Conservation (phyloP, 2,329 filamentous ascomycete genomes). For the Colletotrichum sp. region DNA sequence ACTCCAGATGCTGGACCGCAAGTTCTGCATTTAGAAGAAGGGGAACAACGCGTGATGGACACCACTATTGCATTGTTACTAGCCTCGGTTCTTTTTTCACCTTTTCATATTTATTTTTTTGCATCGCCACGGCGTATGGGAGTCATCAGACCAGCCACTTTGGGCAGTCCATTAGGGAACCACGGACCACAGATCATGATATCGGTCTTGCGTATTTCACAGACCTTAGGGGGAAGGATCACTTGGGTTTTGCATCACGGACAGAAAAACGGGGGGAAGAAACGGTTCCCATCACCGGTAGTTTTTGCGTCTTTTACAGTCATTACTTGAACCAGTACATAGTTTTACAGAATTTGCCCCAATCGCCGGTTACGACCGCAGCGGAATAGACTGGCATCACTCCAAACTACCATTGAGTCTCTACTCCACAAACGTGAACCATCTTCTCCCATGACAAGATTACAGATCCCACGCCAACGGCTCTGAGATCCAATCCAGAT, state of each 20-base stretch:
- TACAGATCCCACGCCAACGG: not conserved
- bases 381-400: slow-evolving; percentile 13
- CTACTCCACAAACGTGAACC: not conserved
- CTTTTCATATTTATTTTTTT: not conserved
- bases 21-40: slow-evolving; percentile 46
- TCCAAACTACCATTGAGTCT: not conserved
- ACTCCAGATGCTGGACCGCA: slow-evolving; percentile 68
- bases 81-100: not conserved
- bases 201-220: not conserved
- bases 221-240: not conserved
- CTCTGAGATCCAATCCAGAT: not conserved
- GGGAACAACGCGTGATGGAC: not conserved
- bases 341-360: not conserved
- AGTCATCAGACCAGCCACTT: not conserved
- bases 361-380: not conserved
- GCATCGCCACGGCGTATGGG: slow-evolving; percentile 18
- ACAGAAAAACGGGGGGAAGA: not conserved
- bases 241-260: slow-evolving; percentile 13
- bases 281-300: not conserved
- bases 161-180: not conserved
- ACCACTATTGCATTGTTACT: not conserved
- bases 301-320: not conserved
- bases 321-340: slow-evolving; percentile 14
- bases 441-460: not conserved
- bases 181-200: not conserved